These are phyloP conservation scores for Pulveroboletus sp. DNA, from an alignment of 768 basidiomycete species.

Conservation along the genomic window DNA sequence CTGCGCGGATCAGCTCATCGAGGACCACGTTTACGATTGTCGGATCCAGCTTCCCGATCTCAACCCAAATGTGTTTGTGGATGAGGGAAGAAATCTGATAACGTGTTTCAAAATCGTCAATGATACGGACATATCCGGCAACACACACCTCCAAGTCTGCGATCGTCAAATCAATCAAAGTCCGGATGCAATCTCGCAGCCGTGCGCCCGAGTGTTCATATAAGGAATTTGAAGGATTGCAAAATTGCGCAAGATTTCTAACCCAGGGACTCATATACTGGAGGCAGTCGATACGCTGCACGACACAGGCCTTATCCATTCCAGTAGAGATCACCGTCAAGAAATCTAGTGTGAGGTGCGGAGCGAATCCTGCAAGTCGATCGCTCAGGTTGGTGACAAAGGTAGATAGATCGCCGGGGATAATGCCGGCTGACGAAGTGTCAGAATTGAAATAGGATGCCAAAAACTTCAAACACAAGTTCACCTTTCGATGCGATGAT, in stretches of 20 bases:
- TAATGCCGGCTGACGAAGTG: constrained; percentile 52
- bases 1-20: constrained; percentile 76
- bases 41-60: constrained; percentile 67
- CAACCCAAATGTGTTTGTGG: constrained; percentile 74
- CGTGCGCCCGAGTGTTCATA: constrained; percentile 71
- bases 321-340: constrained; percentile 76
- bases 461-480: constrained; percentile 12
- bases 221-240: constrained; percentile 61
- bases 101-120: constrained; percentile 1
- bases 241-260: constrained; percentile 68
- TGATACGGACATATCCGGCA: neutral
- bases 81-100: constrained; percentile 58
- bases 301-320: constrained; percentile 43
- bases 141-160: constrained; percentile 65
- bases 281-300: constrained; percentile 67
- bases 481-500: constrained; percentile 68
- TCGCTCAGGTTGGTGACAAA: constrained; percentile 69
- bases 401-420: constrained; percentile 60
- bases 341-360: constrained; percentile 84
- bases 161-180: constrained; percentile 70
- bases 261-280: constrained; percentile 90
- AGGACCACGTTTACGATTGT: constrained; percentile 66
- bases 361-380: constrained; percentile 65
- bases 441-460: neutral
- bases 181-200: constrained; percentile 77